Base-by-base conservation (phyloP, 768 basidiomycete genomes). In the Boletus patriciae region DNA sequence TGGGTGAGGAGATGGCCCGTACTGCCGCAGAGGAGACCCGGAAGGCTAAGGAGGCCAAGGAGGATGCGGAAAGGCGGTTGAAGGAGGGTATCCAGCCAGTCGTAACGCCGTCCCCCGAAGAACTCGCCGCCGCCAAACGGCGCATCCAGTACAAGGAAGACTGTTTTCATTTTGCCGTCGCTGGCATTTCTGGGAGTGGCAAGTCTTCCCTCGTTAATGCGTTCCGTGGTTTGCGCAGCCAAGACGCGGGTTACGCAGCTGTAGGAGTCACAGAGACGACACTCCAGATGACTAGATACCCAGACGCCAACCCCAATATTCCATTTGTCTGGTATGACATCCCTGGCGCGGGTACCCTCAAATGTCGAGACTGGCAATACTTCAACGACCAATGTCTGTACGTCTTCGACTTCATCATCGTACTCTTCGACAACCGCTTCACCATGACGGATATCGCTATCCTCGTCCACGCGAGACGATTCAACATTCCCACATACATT, bases 191-290 rank as follows among this genome's bases (percentile, higher is more conserved):
- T 6, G 74, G 73, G 7, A 69, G 70, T 34, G 74, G 73, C 13
- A 75, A 75, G 59, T 72, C 74, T 8, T 73, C 74, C 18, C 59
- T 74, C 18, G 67, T 74, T 42, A 75, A 75, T 29, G 69, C 74
- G 3, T 64, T 75, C 25, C 69, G 74, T 3, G 74, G 74, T 11
- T 38, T 75, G 33, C 43, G 44, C 8, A 64, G 61, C 49, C 46
- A 43, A 10, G 59, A 66, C 19, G 6, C 5, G 10, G 60, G 61
- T 15, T 66, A 70, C 10, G 74, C 73, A 5, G 57, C 66, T 2
- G 66, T 67, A 13, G 70, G 70, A 1, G 57, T 72, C 43, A 63
- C 55, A 7, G 70, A 73, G 54, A 74, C 69, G n/a, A 74, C 73
- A 5, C 41, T 60, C 23, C 29, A 36, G n/a, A 54, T 68, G 37